phyloP scores from a whole-genome alignment of 257 asterid genomes.

The Apocynum venetum region DNA sequence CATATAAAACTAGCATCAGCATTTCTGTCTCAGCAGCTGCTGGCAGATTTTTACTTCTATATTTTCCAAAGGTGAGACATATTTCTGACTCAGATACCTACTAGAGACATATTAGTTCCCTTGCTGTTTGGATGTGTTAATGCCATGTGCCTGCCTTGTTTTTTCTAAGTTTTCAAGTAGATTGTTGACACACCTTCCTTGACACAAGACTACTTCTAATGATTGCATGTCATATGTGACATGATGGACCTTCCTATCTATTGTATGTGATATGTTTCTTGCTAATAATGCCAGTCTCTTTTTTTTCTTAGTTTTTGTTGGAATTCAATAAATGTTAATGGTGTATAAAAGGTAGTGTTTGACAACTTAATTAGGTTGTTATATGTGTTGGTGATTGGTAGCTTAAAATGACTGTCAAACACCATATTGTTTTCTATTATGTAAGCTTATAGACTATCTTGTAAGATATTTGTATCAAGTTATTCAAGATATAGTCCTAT shows the following conservation, averaged over 20 bases:
- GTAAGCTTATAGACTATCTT: too few species aligned
- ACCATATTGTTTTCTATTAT: too few species aligned
- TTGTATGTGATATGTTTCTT: slow-evolving; percentile 9
- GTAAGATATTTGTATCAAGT: too few species aligned
- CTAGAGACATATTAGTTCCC: background rate
- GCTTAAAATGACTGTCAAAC: too few species aligned
- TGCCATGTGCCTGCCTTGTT: background rate
- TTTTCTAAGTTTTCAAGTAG: background rate
- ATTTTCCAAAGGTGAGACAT: slow-evolving; percentile 63
- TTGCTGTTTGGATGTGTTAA: background rate
- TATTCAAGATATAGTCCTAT: too few species aligned
- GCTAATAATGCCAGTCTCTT: background rate
- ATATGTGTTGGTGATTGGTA: too few species aligned
- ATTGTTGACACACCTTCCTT: background rate
- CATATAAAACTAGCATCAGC: slow-evolving; percentile 61
- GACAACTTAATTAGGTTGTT: too few species aligned
- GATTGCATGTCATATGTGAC: background rate
- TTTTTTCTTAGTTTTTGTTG: too few species aligned
- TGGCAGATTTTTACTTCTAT: slow-evolving; percentile 82
- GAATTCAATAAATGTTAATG: too few species aligned
- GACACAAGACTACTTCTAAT: background rate
- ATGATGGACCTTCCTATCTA: background rate
- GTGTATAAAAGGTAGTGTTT: too few species aligned
- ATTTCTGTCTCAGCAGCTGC: slow-evolving; percentile 66
- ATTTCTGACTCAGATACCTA: slow-evolving; percentile 3